Conservation (phyloP, 225 moss, liverwort and hornwort species). For the Rhytidiadelphus loreus region DNA sequence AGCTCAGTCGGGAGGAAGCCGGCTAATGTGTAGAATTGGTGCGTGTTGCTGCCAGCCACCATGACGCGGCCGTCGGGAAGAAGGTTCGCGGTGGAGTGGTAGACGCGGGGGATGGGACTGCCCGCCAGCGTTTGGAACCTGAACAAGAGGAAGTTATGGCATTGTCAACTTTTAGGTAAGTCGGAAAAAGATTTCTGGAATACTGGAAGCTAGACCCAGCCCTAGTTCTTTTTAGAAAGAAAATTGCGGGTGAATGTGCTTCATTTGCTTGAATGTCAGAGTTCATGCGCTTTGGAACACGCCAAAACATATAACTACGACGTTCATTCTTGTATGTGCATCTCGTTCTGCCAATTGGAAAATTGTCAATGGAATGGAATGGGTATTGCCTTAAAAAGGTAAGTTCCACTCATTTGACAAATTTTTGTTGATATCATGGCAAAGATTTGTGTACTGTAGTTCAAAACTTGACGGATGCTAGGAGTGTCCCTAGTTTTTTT, state of each 20-base stretch:
- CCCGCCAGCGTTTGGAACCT: slow-evolving; percentile 30
- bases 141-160: background rate
- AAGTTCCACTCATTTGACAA: background rate
- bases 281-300: background rate
- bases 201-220: background rate
- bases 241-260: background rate
- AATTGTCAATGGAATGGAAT: background rate
- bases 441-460: too few relatives aligned
- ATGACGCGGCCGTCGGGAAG: slow-evolving; percentile 39
- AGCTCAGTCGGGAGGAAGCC: slow-evolving; percentile 40
- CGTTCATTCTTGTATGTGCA: background rate
- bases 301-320: background rate
- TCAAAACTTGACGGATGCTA: background rate
- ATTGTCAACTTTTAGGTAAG: background rate
- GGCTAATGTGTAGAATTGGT: slow-evolving; percentile 45
- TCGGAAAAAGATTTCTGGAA: background rate
- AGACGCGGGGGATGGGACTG: slow-evolving; percentile 20
- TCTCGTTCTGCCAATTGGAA: background rate
- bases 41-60: slow-evolving; percentile 51
- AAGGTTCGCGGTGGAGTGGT: slow-evolving; percentile 43
- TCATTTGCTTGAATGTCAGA: background rate
- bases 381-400: background rate
- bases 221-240: background rate
- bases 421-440: background rate
- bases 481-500: background rate